Evolutionary conservation across 1,139 yeast genomes (phyloP).

Genomic region (Geotrichum candidum): DNA sequence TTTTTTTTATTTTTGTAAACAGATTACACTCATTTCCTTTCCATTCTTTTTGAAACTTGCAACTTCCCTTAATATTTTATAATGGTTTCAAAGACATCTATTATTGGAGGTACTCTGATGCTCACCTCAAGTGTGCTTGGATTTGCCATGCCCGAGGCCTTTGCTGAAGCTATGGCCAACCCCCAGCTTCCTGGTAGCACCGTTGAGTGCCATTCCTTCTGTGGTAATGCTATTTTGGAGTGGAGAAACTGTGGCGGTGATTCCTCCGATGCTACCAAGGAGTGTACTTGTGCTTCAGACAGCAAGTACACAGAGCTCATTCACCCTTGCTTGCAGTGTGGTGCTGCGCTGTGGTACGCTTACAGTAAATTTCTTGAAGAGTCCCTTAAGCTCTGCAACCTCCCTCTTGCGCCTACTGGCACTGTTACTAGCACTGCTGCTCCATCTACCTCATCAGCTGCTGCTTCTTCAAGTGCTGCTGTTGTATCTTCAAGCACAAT

Average conservation of each 20-base stretch:
- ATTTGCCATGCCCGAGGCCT: slow-evolving; percentile 17
- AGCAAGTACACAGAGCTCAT: slow-evolving; percentile 4
- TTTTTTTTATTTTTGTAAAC: background rate
- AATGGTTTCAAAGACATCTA: background rate
- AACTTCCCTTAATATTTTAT: background rate
- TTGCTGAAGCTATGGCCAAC: slow-evolving; percentile 17
- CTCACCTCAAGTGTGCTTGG: background rate
- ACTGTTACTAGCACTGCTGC: background rate
- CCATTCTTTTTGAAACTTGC: background rate
- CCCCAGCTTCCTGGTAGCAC: slow-evolving; percentile 17
- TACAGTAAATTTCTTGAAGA: slow-evolving; percentile 11
- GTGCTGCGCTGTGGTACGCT: slow-evolving; percentile 12
- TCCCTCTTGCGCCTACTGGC: slow-evolving; percentile 12
- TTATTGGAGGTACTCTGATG: background rate
- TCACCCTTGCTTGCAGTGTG: slow-evolving; percentile 14
- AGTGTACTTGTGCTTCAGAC: slow-evolving; percentile 9
- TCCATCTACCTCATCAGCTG: background rate
- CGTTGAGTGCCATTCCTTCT: slow-evolving; percentile 13
- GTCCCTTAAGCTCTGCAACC: slow-evolving; percentile 3
- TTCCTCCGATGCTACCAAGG: slow-evolving; percentile 1
- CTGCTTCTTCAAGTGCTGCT: background rate
- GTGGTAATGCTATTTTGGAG: slow-evolving; percentile 16
- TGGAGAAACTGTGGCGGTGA: slow-evolving; percentile 13
- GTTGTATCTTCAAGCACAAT: background rate
- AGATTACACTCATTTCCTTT: background rate